Conservation (phyloP, 2,329 filamentous ascomycete genomes). For the Diaporthe longicolla region DNA sequence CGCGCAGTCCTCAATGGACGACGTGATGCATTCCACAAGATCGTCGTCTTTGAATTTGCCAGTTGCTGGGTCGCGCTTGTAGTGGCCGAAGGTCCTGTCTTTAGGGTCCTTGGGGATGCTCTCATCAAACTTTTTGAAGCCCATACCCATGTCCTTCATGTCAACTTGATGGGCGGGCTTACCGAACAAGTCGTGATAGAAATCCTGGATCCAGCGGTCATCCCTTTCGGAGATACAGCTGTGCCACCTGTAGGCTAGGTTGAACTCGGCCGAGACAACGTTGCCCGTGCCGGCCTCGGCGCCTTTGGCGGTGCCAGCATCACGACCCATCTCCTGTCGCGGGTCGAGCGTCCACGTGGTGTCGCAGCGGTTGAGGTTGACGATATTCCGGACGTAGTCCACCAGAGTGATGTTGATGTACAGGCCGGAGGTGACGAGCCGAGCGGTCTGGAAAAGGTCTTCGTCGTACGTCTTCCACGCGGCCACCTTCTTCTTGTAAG, state of each 20-base stretch:
- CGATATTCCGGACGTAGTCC: constrained; percentile 84
- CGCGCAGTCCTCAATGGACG: constrained; percentile 82
- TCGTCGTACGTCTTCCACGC: constrained; percentile 81
- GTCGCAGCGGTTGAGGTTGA: constrained; percentile 73
- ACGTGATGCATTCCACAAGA: constrained; percentile 77
- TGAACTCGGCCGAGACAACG: constrained; percentile 89
- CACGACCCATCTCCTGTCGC: constrained; percentile 74
- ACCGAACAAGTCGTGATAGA: constrained; percentile 75
- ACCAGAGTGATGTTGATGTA: constrained; percentile 85
- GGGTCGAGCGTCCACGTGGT: constrained; percentile 88
- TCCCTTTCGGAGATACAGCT: constrained; percentile 82
- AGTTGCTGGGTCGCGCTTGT: constrained; percentile 71
- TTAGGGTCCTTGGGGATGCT: constrained; percentile 75
- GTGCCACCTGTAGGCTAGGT: constrained; percentile 90
- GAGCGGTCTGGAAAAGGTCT: constrained; percentile 83
- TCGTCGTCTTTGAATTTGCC: constrained; percentile 83
- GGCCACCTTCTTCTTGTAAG: constrained; percentile 59
- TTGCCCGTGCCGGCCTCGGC: constrained; percentile 83
- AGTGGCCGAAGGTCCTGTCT: constrained; percentile 76
- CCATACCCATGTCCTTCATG: constrained; percentile 72
- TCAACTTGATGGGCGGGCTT: constrained; percentile 70
- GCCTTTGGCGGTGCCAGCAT: constrained; percentile 66
- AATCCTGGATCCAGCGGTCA: constrained; percentile 83
- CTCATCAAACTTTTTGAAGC: constrained; percentile 74
- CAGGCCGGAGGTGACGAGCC: constrained; percentile 80